Evolutionary conservation across 2,329 filamentous ascomycete genomes (phyloP).

Genomic region (Epichloe sp.): DNA sequence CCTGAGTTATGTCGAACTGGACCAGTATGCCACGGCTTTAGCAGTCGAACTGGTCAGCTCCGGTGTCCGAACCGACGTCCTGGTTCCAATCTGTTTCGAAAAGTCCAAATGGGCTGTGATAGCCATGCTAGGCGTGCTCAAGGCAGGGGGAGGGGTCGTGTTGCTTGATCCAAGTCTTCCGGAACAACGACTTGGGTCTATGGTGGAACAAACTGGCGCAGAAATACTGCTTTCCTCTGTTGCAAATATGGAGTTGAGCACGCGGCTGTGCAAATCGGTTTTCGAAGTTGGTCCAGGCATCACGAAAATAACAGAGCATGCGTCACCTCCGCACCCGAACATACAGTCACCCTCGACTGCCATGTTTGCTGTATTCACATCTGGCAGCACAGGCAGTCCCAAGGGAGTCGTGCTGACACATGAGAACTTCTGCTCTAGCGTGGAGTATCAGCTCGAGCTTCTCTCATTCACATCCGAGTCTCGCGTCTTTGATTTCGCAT

Average conservation of each 20-base stretch:
- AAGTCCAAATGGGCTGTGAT: constrained; percentile 34
- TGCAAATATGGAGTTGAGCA: neutral
- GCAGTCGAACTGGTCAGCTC: constrained; percentile 24
- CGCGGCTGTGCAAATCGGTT: too few relatives aligned
- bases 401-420: neutral
- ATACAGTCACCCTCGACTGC: neutral
- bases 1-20: constrained; percentile 32
- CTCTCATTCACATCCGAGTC: constrained; percentile 9
- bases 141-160: constrained; percentile 33
- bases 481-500: constrained; percentile 19
- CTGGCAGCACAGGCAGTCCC: neutral
- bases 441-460: constrained; percentile 17
- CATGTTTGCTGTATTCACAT: neutral
- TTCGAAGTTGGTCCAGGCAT: too few relatives aligned
- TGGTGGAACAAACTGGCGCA: constrained; percentile 23
- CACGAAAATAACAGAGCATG: too few relatives aligned
- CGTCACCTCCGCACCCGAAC: too few relatives aligned
- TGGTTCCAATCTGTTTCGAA: constrained; percentile 37
- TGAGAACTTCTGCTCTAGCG: neutral
- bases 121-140: constrained; percentile 33
- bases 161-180: constrained; percentile 35
- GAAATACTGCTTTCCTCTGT: neutral
- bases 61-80: constrained; percentile 17
- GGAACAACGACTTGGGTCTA: constrained; percentile 29
- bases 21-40: constrained; percentile 27